These are phyloP conservation scores for Phytophthora nicotianae DNA, from an alignment of 352 stramenopile genomes.

Conservation along the genomic window DNA sequence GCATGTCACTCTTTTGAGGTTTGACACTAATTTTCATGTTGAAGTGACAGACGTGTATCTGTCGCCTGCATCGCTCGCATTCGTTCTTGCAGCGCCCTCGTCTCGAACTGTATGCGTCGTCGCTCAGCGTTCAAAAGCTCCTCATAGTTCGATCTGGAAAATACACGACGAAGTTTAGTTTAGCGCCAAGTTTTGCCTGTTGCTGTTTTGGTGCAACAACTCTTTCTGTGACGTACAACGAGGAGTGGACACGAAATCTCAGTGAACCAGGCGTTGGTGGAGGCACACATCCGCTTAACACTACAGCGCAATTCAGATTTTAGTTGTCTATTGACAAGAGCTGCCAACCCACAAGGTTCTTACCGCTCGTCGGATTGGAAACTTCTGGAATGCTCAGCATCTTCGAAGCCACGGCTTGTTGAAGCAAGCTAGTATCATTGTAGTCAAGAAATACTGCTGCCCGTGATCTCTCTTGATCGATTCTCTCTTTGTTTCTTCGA, in stretches of 20 bases:
- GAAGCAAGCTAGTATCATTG: neutral
- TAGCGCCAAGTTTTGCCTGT: neutral
- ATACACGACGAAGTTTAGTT: constrained; percentile 4
- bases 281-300: neutral
- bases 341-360: neutral
- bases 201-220: neutral
- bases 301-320: neutral
- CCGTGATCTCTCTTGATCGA: constrained; percentile 44
- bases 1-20: constrained; percentile 14
- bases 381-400: neutral
- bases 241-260: constrained; percentile 12
- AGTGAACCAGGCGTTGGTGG: neutral
- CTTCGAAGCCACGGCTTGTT: neutral
- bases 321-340: too few species aligned
- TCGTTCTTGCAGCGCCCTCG: constrained; percentile 57
- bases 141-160: constrained; percentile 42
- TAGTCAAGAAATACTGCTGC: constrained; percentile 34
- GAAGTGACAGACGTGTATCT: constrained; percentile 9
- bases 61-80: constrained; percentile 47
- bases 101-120: constrained; percentile 48
- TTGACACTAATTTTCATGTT: constrained; percentile 8
- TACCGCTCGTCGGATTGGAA: constrained; percentile 3
- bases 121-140: constrained; percentile 50
- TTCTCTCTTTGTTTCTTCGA: constrained; percentile 55
- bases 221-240: constrained; percentile 15